Conservation (phyloP, 2,329 filamentous ascomycete species). For the Penicillium sp. region DNA sequence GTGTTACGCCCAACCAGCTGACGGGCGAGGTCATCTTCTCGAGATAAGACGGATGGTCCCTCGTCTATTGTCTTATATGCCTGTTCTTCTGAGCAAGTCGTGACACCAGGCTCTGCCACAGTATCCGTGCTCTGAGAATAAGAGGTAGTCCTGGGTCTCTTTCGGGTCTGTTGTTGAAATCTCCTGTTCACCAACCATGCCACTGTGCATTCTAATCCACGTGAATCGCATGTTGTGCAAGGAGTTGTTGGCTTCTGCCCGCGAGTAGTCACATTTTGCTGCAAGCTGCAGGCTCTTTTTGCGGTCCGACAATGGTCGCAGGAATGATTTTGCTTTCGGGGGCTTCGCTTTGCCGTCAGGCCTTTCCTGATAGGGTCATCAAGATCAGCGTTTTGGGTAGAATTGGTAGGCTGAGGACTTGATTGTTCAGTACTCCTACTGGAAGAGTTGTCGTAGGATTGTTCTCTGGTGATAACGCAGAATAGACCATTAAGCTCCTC, state of each 20-base stretch:
- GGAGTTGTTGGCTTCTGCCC: conserved; percentile 4
- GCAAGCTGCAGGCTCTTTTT: background rate
- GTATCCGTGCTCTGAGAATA: background rate
- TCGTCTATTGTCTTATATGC: background rate
- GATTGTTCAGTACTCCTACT: background rate
- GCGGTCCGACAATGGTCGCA: background rate
- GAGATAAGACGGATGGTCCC: background rate
- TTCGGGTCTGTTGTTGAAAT: background rate
- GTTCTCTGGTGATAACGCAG: background rate
- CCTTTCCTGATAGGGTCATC: background rate
- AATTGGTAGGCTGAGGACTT: background rate
- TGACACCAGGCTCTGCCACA: background rate
- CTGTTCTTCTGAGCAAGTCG: background rate
- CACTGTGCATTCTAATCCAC: background rate
- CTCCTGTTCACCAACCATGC: background rate
- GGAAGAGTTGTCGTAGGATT: background rate
- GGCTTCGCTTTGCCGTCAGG: background rate
- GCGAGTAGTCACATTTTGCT: background rate
- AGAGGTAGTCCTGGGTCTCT: background rate
- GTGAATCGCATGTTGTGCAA: background rate
- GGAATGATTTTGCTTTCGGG: background rate
- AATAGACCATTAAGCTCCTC: background rate
- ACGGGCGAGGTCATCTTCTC: conserved; percentile 1
- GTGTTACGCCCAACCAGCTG: background rate
- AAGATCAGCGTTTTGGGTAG: background rate